Percentiles rank a stretch among this genome's conserved stretches.
These are phyloP conservation scores for Thraustochytrium striatum DNA, from an alignment of 352 stramenopile genomes.

Conservation along the genomic window DNA sequence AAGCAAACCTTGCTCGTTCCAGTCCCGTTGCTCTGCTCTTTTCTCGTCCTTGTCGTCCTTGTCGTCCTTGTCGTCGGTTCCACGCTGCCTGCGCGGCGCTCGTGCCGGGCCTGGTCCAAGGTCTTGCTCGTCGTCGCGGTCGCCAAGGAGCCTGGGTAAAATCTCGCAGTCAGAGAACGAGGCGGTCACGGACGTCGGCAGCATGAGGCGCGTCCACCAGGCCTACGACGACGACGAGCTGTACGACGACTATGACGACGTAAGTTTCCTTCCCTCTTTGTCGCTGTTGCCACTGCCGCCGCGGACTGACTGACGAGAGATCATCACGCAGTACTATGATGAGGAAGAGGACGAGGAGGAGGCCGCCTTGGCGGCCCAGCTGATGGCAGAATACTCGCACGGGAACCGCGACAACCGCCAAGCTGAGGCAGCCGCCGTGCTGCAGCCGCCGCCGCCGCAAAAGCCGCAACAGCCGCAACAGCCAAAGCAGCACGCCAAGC, in stretches of 20 bases:
- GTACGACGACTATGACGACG: slow-evolving; percentile 41
- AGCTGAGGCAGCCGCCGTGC: background rate
- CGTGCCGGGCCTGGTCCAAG: background rate
- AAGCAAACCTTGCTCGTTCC: background rate
- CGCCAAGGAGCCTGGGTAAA: background rate
- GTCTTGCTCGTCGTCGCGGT: background rate
- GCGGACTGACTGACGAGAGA: background rate
- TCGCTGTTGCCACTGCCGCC: background rate
- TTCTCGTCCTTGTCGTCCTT: background rate
- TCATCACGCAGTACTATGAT: slow-evolving; percentile 12
- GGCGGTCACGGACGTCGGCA: background rate
- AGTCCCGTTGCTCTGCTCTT: background rate
- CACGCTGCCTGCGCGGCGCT: too few species aligned
- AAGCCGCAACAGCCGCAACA: background rate
- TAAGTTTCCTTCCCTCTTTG: background rate
- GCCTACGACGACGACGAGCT: slow-evolving; percentile 40
- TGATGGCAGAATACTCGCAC: slow-evolving; percentile 18
- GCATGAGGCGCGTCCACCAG: slow-evolving; percentile 20
- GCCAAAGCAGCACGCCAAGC: background rate
- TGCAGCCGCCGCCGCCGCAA: background rate
- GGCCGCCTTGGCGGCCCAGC: background rate
- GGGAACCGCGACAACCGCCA: background rate
- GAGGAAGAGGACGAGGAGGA: slow-evolving; percentile 25
- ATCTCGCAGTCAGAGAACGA: background rate
- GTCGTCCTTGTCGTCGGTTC: background rate